A percentile compares a stretch with the other conserved stretches of the same genome.
Evolutionary conservation across 2,329 filamentous ascomycete genomes (phyloP).

Genomic region (Apiospora arundinis): DNA sequence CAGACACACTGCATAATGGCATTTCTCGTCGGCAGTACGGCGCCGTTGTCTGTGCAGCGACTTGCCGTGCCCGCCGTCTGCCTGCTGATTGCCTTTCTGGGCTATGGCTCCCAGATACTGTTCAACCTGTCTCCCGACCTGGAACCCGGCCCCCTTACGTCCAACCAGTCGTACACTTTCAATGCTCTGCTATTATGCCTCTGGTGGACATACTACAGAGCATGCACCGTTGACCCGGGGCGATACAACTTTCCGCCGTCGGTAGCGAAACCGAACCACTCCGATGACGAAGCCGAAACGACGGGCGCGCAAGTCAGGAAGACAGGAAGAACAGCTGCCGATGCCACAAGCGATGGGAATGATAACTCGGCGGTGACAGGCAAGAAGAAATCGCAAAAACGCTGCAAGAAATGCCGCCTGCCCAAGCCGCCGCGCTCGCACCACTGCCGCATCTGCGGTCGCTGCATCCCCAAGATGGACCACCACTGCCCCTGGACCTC

Average conservation of each 20-base stretch:
- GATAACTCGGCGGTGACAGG: constrained; percentile 13
- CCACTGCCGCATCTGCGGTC: constrained; percentile 78
- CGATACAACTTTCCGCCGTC: constrained; percentile 52
- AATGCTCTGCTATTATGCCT: constrained; percentile 70
- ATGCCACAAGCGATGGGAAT: constrained; percentile 26
- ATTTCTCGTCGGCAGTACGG: constrained; percentile 39
- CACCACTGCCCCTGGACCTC: constrained; percentile 87
- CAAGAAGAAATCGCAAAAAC: not conserved
- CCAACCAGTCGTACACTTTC: constrained; percentile 64
- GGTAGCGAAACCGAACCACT: constrained; percentile 23
- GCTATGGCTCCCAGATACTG: constrained; percentile 75
- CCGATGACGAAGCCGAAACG: constrained; percentile 34
- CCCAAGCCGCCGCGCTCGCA: constrained; percentile 80
- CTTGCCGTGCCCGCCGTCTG: constrained; percentile 75
- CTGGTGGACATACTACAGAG: constrained; percentile 72
- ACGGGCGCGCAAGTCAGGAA: constrained; percentile 16
- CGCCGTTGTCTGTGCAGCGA: constrained; percentile 47
- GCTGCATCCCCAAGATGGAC: constrained; percentile 83
- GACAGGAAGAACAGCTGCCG: constrained; percentile 26
- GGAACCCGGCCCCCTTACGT: constrained; percentile 64
- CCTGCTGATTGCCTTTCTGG: constrained; percentile 70
- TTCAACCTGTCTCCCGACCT: constrained; percentile 66
- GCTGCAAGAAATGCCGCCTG: constrained; percentile 71
- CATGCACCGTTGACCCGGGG: constrained; percentile 64
- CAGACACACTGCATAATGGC: constrained; percentile 33